phyloP scores from a whole-genome alignment of 1,139 yeast species.

The Candida labiduridarum region DNA sequence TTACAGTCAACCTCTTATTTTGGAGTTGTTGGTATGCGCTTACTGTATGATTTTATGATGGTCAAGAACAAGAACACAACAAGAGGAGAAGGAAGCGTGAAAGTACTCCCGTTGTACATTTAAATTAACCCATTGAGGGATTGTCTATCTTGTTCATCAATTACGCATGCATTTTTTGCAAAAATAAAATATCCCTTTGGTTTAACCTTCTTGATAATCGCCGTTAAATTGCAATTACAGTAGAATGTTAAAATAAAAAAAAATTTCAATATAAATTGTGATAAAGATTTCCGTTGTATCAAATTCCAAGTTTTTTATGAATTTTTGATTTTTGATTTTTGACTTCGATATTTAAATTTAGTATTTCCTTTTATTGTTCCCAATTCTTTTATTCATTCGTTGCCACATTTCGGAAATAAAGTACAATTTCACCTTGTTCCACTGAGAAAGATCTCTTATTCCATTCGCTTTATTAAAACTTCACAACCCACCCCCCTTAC shows the following conservation, averaged over 20 bases:
- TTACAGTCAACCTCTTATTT: background rate
- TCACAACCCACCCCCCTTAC: background rate
- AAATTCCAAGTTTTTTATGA: background rate
- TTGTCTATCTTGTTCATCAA: conserved; percentile 1
- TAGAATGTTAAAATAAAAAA: background rate
- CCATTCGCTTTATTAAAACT: background rate
- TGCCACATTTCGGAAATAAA: background rate
- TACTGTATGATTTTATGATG: background rate
- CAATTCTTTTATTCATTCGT: background rate
- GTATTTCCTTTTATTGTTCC: background rate
- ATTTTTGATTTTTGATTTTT: background rate
- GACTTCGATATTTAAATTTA: background rate
- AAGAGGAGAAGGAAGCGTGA: background rate
- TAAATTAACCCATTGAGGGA: conserved; percentile 1
- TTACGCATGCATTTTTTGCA: background rate
- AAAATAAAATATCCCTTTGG: background rate
- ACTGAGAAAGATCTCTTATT: background rate
- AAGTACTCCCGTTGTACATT: background rate
- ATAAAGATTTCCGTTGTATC: background rate
- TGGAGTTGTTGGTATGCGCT: background rate
- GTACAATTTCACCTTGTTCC: conserved; percentile 1
- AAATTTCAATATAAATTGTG: conserved; percentile 1
- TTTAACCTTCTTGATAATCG: background rate
- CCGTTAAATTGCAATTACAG: background rate
- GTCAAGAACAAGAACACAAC: background rate